Conservation (phyloP, 2,329 filamentous ascomycete species). For the Ustulina deusta region DNA sequence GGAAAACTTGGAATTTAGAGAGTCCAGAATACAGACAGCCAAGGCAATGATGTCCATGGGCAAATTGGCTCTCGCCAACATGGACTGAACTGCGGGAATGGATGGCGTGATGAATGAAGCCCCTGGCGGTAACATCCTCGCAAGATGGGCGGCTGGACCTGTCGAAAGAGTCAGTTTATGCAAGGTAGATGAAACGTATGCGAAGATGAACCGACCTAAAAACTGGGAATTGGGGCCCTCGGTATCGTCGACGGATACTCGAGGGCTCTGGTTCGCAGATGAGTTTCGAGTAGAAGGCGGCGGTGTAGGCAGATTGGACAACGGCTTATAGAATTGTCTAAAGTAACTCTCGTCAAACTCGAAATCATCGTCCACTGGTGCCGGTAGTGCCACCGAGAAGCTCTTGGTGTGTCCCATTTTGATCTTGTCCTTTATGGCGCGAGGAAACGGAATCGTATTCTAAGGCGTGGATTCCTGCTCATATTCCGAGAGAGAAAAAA, state of each 20-base stretch:
- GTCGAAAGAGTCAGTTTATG: conserved; percentile 37
- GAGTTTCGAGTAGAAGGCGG: conserved; percentile 66
- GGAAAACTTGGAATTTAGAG: conserved; percentile 71
- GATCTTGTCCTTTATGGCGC: conserved; percentile 43
- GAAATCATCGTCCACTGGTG: conserved; percentile 57
- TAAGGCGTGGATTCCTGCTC: conserved; percentile 41
- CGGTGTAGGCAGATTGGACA: conserved; percentile 76
- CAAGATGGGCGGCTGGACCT: conserved; percentile 75
- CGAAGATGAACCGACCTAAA: conserved; percentile 52
- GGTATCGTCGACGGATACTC: conserved; percentile 58
- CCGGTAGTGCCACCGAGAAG: conserved; percentile 44
- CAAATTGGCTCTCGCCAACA: conserved; percentile 68
- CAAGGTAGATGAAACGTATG: conserved; percentile 19
- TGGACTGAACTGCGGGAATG: conserved; percentile 68
- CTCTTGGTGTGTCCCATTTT: conserved; percentile 53
- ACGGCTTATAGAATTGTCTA: conserved; percentile 70
- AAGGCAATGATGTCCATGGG: conserved; percentile 72
- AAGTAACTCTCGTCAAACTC: conserved; percentile 68
- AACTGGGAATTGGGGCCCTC: conserved; percentile 58
- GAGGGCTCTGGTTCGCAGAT: conserved; percentile 59
- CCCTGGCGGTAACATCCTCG: conserved; percentile 73
- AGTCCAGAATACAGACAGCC: conserved; percentile 75
- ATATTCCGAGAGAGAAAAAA: conserved; percentile 43
- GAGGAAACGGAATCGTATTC: conserved; percentile 41
- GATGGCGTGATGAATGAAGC: conserved; percentile 71